Base-by-base conservation (phyloP, 2,329 filamentous ascomycete genomes). In the Teratosphaeria gauchensis region DNA sequence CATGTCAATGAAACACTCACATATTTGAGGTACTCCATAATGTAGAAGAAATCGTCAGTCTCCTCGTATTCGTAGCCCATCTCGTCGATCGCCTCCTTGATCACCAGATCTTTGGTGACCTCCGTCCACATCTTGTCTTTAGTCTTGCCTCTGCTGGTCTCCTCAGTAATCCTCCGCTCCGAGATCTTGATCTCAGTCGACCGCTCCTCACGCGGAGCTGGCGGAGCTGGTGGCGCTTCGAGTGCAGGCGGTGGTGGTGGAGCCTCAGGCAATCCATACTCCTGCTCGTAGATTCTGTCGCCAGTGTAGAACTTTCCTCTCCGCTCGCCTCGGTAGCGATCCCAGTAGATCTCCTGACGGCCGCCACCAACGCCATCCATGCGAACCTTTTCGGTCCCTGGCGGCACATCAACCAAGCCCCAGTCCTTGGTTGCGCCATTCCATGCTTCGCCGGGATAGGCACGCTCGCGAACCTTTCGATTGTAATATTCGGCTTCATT, bases 51-150 rank as follows among this genome's bases (percentile, higher is more conserved):
- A 62, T 82, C 84, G 57, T 90, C 87, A 0, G 90, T 94, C 79
- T 97, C 92, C 71, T 96, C 90, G 69, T 86, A 97, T 61, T 89
- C 85, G 73, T 96, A 97, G 2, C 90, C 90, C 69, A 86, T 77
- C 67, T 87, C 80, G 65, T 95, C 87, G 63, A 97, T 89, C 19
- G 94, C 94, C 71, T 96, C 91, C 56, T 87, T 85, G 59, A 87
- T 80, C 16, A 97, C 90, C 38, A 97, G 76, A 65, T 96, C 92
- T 75, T 95, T 96, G 53, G 92, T 95, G 66, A 99, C 90, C 75
- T 97, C 94, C 0, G 94, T 99, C 92, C 92, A 97, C 78, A 95
- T 89, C 61, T 78, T 77, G 63, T 75, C 76, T 35, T 63, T 63
- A 35, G 56, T 59, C 60, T 58, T 56, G 51, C 58, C 60, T 58